Conservation (phyloP, 768 basidiomycete species). For the Auricularia cornea region DNA sequence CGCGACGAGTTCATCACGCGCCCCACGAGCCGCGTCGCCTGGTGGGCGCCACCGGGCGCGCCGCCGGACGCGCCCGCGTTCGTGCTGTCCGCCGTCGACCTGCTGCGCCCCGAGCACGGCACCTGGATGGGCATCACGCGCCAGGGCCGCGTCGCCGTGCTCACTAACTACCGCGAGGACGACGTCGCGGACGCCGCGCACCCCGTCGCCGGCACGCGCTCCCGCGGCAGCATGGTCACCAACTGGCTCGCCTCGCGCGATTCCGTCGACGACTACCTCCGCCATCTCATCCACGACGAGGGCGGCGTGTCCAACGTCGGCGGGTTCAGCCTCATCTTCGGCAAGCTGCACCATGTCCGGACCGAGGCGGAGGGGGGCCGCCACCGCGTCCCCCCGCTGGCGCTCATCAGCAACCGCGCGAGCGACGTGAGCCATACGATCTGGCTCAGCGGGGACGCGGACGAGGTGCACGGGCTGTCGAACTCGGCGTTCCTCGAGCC, state of each 20-base stretch:
- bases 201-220: not conserved
- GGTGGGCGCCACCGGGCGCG: not conserved
- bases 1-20: constrained; percentile 9
- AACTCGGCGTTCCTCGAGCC: not conserved
- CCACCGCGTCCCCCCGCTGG: not conserved
- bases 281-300: not conserved
- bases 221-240: not conserved
- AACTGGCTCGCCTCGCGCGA: not conserved
- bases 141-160: constrained; percentile 11
- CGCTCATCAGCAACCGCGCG: not conserved
- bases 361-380: not conserved
- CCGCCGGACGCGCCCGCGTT: not conserved
- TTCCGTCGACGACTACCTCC: not conserved
- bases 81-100: not conserved
- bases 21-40: not conserved
- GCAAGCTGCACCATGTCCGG: not conserved
- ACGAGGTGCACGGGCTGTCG: not conserved
- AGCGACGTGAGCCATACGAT: not conserved
- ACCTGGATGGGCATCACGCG: constrained; percentile 15
- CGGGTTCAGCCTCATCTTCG: not conserved
- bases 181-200: not conserved
- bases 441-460: not conserved
- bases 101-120: constrained; percentile 2
- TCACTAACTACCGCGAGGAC: constrained; percentile 1
- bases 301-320: not conserved